Evolutionary conservation across 495 filamentous ascomycete species (phyloP), one percentile per base, ranked within the genome.

Genomic region (Penicillium goetzii): DNA sequence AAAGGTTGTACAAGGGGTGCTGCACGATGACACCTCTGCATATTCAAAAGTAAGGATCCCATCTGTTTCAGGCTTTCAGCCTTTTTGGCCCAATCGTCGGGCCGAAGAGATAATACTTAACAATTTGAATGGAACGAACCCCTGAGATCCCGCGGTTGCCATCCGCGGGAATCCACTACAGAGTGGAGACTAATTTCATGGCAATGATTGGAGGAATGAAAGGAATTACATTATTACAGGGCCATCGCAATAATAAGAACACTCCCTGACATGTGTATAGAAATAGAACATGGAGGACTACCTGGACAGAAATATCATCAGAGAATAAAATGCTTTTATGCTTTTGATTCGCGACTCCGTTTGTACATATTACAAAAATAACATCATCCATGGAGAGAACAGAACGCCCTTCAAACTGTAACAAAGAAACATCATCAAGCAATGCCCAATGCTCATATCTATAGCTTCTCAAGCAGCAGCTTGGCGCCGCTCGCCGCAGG

Each of bases 401-500:
- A 47, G 4, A 55, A 55, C 30, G 52, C 33, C 30, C 28, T 55
- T 36, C 30, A 47, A 47, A 47, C 43, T 23, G 43, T 43, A 45
- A 47, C 26, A 58, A 32, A 11, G 15, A 49, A 25, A 25, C 8
- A 50, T 23, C 54, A 58, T 60, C 61, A 54, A 45, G 19, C 45
- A 52, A 58, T 58, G 67, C 72, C 69, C 60, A 59, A 68, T 53
- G 56, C 51, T 57, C 67, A 75, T 23, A 81, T 73, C 78, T 81
- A 75, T 23, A 82, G 72, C 78, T 81, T 82, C 72, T 73, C 71
- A 51, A 82, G 63, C 57, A 82, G 64, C 51, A 82, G 45, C 72
- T 81, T 81, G 10, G 80, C 76, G 43, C 80, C 80, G 61, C 77
- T 81, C 62, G 68, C 68, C 28, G 71, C 68, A 17, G 80, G 80